Base-by-base conservation (phyloP, 139 green algal genomes). In the Chlorella vulgaris region DNA sequence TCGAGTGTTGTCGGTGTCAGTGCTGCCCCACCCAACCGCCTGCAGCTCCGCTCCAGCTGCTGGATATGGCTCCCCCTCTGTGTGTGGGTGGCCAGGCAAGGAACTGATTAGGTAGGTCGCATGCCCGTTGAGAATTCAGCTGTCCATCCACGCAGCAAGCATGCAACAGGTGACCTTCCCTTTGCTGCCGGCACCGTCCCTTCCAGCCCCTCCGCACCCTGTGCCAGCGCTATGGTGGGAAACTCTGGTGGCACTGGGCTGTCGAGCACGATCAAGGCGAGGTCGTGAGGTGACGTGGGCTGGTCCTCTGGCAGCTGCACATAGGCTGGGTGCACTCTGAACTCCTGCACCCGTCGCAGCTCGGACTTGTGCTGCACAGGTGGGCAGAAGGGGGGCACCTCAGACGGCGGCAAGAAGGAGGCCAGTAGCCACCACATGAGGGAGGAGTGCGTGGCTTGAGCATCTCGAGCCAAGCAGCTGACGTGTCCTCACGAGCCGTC, bases 211-310 rank as follows among this genome's bases (percentile, higher is more conserved):
- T n/a, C n/a, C n/a, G n/a, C n/a, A 79, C 73, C 53, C 2, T 51
- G n/a, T 21, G 73, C 24, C 53, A 79, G 35, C 19, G 19, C 29
- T 21, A 79, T 38, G 1, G 50, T 33, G 8, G 73, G 51, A 35
- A 79, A 68, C 6, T 28, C 35, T 0, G 28, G 33, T 0, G 51
- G 28, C 5, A 50, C 53, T 13, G 73, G 73, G 24, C 21, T 2
- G 26, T 79, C 53, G 33, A 79, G 73, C 51, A 67, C 35, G 3
- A 79, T 69, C 24, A 79, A 35, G 26, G 73, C 73, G 21, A 79
- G 53, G 51, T 79, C 73, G 73, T 79, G 40, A 24, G 73, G 73
- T 0, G 51, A 68, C 24, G 73, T 79, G 53, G 58, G 58, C 73
- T 79, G 73, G 53, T 68, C 51, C 35, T 79, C 73, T 1, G 53